These are phyloP conservation scores for Oxyria digyna DNA, from an alignment of 148 eudicot species.

Conservation along the genomic window DNA sequence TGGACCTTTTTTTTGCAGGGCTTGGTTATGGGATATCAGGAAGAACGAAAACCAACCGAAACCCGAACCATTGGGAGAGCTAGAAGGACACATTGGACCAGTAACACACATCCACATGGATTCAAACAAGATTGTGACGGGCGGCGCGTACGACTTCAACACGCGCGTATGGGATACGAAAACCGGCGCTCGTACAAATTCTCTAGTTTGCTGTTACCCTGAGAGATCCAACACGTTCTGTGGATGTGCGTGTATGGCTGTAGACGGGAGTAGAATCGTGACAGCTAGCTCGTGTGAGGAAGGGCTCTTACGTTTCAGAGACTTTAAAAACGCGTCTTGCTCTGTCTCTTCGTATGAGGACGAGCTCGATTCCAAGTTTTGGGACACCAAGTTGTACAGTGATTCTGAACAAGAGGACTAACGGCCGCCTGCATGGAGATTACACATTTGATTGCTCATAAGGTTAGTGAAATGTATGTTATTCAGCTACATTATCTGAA, in stretches of 20 bases:
- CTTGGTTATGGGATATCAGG: slow-evolving; percentile 66
- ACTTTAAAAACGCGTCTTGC: slow-evolving; percentile 37
- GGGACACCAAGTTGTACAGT: slow-evolving; percentile 23
- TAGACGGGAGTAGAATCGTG: slow-evolving; percentile 41
- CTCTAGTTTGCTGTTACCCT: slow-evolving; percentile 20
- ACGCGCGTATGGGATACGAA: slow-evolving; percentile 43
- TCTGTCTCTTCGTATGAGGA: slow-evolving; percentile 14
- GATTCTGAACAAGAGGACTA: slow-evolving; percentile 27
- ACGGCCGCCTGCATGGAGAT: neutral
- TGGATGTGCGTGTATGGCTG: slow-evolving; percentile 35
- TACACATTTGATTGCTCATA: too few species aligned
- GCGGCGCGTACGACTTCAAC: slow-evolving; percentile 29
- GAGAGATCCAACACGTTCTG: slow-evolving; percentile 2
- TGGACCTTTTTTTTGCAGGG: slow-evolving; percentile 46
- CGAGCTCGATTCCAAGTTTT: slow-evolving; percentile 35
- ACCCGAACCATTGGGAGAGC: slow-evolving; percentile 23
- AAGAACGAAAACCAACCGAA: slow-evolving; percentile 20
- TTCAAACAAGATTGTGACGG: slow-evolving; percentile 48
- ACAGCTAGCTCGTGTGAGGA: slow-evolving; percentile 28
- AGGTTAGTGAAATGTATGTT: too few species aligned
- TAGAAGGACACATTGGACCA: slow-evolving; percentile 51
- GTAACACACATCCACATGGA: slow-evolving; percentile 54
- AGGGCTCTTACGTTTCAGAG: slow-evolving; percentile 33
- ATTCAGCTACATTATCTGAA: too few species aligned
- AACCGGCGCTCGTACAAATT: slow-evolving; percentile 33